These are phyloP conservation scores for Cocos nucifera DNA, from an alignment of 176 grass and related monocot species.

Conservation along the genomic window DNA sequence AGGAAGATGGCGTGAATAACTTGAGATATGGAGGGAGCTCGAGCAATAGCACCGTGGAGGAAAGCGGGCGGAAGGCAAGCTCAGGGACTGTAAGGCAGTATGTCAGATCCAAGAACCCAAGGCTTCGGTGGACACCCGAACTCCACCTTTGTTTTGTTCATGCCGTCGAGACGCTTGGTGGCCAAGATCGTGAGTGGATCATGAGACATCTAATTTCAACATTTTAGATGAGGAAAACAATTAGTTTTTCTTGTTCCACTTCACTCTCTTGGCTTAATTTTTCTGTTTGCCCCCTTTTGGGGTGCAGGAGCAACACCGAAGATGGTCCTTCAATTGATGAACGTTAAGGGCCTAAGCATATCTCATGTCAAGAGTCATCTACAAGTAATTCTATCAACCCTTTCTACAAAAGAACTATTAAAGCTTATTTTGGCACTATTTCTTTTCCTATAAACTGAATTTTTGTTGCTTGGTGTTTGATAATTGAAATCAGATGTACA, in stretches of 20 bases:
- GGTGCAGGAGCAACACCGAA: slow-evolving; percentile 57
- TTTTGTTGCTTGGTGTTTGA: too few species aligned
- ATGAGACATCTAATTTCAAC: too few species aligned
- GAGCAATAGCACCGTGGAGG: slow-evolving; percentile 56
- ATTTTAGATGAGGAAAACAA: too few species aligned
- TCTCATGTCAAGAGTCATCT: slow-evolving; percentile 82
- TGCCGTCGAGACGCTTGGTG: slow-evolving; percentile 56
- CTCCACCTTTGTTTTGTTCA: slow-evolving; percentile 56
- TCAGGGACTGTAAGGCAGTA: slow-evolving; percentile 36
- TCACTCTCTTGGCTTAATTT: too few species aligned
- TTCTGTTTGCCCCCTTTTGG: background rate
- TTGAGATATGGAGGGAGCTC: slow-evolving; percentile 22
- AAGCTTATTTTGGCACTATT: too few species aligned
- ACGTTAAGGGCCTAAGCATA: slow-evolving; percentile 66
- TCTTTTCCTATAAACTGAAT: too few species aligned
- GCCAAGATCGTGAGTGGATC: slow-evolving; percentile 49
- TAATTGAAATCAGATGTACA: slow-evolving; percentile 44
- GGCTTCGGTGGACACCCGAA: slow-evolving; percentile 69
- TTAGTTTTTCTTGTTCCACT: too few species aligned
- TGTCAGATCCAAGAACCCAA: slow-evolving; percentile 62
- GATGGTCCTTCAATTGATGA: slow-evolving; percentile 67
- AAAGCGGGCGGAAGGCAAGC: slow-evolving; percentile 5
- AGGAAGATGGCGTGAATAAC: too few species aligned
- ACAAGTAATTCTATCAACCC: slow-evolving; percentile 28
- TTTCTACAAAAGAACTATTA: too few species aligned